Conservation (phyloP, 2,329 filamentous ascomycete genomes). For the Exophiala calicioides region DNA sequence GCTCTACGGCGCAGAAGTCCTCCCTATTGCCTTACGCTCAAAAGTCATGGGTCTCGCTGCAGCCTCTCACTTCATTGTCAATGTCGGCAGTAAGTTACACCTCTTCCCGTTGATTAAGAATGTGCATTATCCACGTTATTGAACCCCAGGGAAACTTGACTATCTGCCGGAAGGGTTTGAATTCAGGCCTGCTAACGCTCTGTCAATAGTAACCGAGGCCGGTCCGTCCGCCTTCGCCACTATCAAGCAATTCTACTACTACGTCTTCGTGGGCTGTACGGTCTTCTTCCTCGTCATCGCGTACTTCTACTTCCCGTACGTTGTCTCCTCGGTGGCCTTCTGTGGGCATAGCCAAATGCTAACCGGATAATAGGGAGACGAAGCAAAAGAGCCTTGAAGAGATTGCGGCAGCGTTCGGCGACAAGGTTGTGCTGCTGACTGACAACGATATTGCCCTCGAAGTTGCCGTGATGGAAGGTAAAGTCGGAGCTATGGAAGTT, state of each 20-base stretch:
- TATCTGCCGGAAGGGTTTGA: too few species aligned
- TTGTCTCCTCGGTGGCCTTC: constrained; percentile 5
- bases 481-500: constrained; percentile 21
- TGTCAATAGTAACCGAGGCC: constrained; percentile 46
- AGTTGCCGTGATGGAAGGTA: constrained; percentile 27
- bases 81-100: constrained; percentile 46
- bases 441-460: constrained; percentile 33
- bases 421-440: constrained; percentile 42
- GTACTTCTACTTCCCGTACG: constrained; percentile 58
- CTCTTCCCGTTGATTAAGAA: too few species aligned
- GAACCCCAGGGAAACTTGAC: too few species aligned
- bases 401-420: constrained; percentile 52
- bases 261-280: constrained; percentile 59
- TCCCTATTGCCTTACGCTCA: constrained; percentile 82
- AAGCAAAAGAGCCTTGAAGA: constrained; percentile 52
- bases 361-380: constrained; percentile 40
- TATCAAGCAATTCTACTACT: constrained; percentile 63
- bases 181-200: too few species aligned
- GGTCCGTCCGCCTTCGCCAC: constrained; percentile 59
- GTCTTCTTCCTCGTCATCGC: constrained; percentile 54
- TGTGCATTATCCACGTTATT: too few species aligned
- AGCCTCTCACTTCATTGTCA: constrained; percentile 73
- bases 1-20: constrained; percentile 80
- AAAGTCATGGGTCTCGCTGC: constrained; percentile 84
- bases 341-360: neutral